Evolutionary conservation across 768 basidiomycete genomes (phyloP).

Genomic region (Lentinula sp.): DNA sequence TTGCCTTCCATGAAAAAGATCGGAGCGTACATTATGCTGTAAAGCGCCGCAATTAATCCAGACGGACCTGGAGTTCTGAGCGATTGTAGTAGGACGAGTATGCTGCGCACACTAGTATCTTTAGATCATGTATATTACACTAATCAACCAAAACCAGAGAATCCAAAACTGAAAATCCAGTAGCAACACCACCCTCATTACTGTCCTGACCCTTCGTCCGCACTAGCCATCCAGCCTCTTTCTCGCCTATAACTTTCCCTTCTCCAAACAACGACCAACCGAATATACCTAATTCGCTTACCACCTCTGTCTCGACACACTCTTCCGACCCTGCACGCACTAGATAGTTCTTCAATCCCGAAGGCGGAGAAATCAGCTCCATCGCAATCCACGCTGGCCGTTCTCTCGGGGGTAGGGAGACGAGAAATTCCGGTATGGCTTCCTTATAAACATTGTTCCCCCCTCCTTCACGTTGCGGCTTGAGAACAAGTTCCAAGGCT

Average conservation of each 20-base stretch:
- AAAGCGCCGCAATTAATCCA: too few species aligned
- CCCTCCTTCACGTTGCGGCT: conserved; percentile 97
- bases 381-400: conserved; percentile 92
- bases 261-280: conserved; percentile 79
- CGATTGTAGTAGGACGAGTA: too few species aligned
- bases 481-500: conserved; percentile 69
- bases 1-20: too few species aligned
- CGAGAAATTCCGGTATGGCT: conserved; percentile 75
- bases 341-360: conserved; percentile 63
- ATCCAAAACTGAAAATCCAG: conserved; percentile 75
- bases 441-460: conserved; percentile 93
- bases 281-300: conserved; percentile 90
- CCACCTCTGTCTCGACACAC: conserved; percentile 57
- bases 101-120: too few species aligned
- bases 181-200: conserved; percentile 88
- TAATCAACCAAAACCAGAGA: conserved; percentile 52
- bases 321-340: conserved; percentile 61
- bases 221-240: conserved; percentile 76
- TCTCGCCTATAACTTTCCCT: conserved; percentile 42
- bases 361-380: conserved; percentile 83
- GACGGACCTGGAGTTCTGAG: too few species aligned
- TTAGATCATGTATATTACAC: neutral
- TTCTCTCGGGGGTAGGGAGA: conserved; percentile 50
- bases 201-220: conserved; percentile 87
- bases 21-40: too few species aligned